Evolutionary conservation across 192 early-diverging fungal genomes (phyloP).

Genomic region (Geranomyces michiganensis): DNA sequence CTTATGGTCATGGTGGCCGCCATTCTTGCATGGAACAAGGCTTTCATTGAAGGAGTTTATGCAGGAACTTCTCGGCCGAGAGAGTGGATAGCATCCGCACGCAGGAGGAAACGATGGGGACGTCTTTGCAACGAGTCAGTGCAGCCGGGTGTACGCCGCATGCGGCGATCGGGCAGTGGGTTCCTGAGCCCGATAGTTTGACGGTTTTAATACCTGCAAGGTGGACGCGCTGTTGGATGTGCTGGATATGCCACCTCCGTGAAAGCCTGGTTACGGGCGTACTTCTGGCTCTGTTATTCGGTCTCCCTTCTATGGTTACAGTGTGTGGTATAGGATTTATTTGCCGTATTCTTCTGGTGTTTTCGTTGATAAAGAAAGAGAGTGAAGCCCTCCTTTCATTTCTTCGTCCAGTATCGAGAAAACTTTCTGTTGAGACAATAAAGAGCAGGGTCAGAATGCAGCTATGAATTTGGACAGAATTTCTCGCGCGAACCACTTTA

Average conservation of each 20-base stretch:
- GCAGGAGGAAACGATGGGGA: background rate
- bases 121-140: background rate
- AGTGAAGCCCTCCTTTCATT: constrained; percentile 71
- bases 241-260: background rate
- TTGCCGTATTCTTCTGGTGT: constrained; percentile 61
- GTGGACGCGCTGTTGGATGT: background rate
- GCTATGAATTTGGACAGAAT: background rate
- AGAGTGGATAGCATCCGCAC: background rate
- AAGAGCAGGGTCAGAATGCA: background rate
- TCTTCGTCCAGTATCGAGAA: constrained; percentile 73
- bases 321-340: no score
- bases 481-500: background rate
- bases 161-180: background rate
- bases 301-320: no score
- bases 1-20: no score
- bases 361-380: constrained; percentile 76
- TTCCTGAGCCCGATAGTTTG: background rate
- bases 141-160: background rate
- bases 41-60: no score
- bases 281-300: no score
- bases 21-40: no score
- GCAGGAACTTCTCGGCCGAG: background rate
- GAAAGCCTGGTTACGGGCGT: no score
- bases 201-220: background rate
- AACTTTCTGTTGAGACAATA: constrained; percentile 57